Base-by-base conservation (phyloP, 2,329 filamentous ascomycete species). In the Lecanicillium sp. region DNA sequence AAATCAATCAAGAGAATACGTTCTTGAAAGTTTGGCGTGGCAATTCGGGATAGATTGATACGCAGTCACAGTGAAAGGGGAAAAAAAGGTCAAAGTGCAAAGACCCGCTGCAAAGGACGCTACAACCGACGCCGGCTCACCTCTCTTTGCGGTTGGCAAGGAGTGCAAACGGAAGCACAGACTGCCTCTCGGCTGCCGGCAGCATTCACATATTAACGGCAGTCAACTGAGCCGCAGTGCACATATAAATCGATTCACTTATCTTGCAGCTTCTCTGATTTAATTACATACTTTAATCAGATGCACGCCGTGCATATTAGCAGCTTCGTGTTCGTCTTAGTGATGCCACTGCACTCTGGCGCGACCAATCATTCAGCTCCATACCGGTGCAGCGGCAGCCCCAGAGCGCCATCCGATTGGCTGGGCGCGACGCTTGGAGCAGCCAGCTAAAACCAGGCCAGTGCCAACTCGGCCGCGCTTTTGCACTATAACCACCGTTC, bases 401-500 rank as follows among this genome's bases (percentile, higher is more conserved):
- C 21, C 7, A 35, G 15, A 38, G 37, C 37, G 36, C 10, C 10
- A 40, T 35, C 44, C 44, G 44, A 47, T 47, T 47, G 44, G 44
- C 21, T 20, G 21, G 35, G 20, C 29, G 21, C 44, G 19, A 26
- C 15, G 35, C 33, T 38, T n/a, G 21, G 1, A 45, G 43, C 14
- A n/a, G 33, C 38, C 43, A 30, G 33, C 33, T 24, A 20, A 38
- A 45, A 38, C 6, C 43, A 37, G 23, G 43, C 15, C 44, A 35
- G 36, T 41, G 20, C 37, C 37, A 35, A 27, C 44, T 35, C 26
- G 44, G 12, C 12, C 23, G 38, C 26, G 33, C 24, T 23, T 19
- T 10, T 26, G 29, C 29, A 44, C 32, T 17, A 14, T 11, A 5
- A 46, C 35, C n/a, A n/a, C 21, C 24, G 27, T 15, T 44, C 24